A percentile compares a stretch with the other conserved stretches of the same genome.
phyloP scores from a whole-genome alignment of 1,284 basidiomycete genomes.

The Boletus semigastroideus region DNA sequence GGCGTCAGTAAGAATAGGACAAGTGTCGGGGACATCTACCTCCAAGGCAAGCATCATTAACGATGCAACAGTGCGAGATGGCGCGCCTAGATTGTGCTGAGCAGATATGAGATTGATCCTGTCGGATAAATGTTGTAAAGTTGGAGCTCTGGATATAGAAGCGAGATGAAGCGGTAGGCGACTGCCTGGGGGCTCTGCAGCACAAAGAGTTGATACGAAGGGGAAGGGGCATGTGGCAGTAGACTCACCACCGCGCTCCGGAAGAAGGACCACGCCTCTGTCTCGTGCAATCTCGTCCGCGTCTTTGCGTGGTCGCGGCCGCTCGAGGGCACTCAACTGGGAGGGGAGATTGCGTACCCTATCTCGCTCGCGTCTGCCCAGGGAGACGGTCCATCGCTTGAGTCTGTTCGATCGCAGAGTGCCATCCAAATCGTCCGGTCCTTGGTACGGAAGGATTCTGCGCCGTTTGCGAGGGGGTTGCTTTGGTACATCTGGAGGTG shows the following conservation, averaged over 20 bases:
- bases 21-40: slow-evolving; percentile 36
- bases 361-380: slow-evolving; percentile 73
- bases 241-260: slow-evolving; percentile 61
- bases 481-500: slow-evolving; percentile 58
- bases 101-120: slow-evolving; percentile 77
- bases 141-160: slow-evolving; percentile 65
- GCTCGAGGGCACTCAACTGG: slow-evolving; percentile 41
- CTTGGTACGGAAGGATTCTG: slow-evolving; percentile 68
- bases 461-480: slow-evolving; percentile 71
- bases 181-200: slow-evolving; percentile 65
- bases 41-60: slow-evolving; percentile 77
- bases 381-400: slow-evolving; percentile 71
- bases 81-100: slow-evolving; percentile 65
- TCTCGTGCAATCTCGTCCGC: slow-evolving; percentile 71
- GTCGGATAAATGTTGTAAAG: slow-evolving; percentile 74
- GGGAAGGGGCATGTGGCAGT: not conserved
- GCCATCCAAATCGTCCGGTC: slow-evolving; percentile 52
- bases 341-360: slow-evolving; percentile 55
- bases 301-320: slow-evolving; percentile 42
- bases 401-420: slow-evolving; percentile 60
- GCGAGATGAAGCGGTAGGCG: slow-evolving; percentile 68
- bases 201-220: not conserved
- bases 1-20: slow-evolving; percentile 2
- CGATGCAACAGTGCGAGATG: slow-evolving; percentile 60
- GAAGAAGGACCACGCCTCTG: slow-evolving; percentile 58